A percentile compares a stretch with the other conserved stretches of the same genome.
Evolutionary conservation across 2,329 filamentous ascomycete genomes (phyloP).

Genomic region (Diaporthe citri): DNA sequence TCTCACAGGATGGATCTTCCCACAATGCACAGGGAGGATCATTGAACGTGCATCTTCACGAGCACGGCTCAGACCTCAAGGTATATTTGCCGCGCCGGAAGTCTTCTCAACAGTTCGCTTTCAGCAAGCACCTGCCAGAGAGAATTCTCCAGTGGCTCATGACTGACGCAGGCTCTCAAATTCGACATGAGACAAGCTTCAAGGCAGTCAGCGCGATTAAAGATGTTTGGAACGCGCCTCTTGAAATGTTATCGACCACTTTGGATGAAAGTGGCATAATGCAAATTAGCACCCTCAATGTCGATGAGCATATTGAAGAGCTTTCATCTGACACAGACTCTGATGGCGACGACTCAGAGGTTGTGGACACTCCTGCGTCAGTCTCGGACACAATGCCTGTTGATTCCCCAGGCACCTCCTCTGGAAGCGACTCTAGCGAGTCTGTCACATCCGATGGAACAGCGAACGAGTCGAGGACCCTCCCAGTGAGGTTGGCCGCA

Average conservation of each 20-base stretch:
- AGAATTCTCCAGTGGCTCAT: slow-evolving; percentile 53
- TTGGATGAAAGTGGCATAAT: slow-evolving; percentile 43
- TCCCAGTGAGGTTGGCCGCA: not conserved
- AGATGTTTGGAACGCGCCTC: not conserved
- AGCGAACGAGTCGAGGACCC: not conserved
- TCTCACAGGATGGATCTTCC: slow-evolving; percentile 46
- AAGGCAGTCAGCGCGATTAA: slow-evolving; percentile 32
- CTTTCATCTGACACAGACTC: not conserved
- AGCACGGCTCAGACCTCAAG: slow-evolving; percentile 41
- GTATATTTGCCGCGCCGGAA: slow-evolving; percentile 51
- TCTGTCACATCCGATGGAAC: not conserved
- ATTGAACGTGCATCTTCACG: slow-evolving; percentile 48
- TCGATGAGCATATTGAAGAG: not conserved
- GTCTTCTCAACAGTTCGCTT: slow-evolving; percentile 47
- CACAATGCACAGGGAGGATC: slow-evolving; percentile 41
- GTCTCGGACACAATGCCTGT: not conserved
- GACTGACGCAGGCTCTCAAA: slow-evolving; percentile 44
- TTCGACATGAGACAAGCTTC: not conserved
- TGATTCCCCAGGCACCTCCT: not conserved
- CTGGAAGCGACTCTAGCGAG: not conserved
- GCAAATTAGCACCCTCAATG: not conserved
- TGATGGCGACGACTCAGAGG: not conserved
- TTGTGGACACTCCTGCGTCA: not conserved
- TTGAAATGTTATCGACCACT: slow-evolving; percentile 18
- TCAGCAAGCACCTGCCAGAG: slow-evolving; percentile 45